Conservation (phyloP, 2,329 filamentous ascomycete species). For the Cercospora sp. region DNA sequence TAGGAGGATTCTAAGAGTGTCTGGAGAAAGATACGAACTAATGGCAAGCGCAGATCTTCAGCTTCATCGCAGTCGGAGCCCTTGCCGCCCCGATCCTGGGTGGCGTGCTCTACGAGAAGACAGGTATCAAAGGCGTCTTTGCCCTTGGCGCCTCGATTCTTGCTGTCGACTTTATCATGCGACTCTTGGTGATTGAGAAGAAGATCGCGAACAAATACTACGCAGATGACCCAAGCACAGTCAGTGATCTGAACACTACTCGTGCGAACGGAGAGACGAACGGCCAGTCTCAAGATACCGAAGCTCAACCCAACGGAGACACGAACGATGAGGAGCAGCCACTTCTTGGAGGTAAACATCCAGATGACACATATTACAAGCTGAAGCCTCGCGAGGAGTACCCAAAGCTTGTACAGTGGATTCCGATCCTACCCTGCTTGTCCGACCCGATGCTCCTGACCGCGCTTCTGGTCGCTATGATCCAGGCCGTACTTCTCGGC, state of each 20-base stretch:
- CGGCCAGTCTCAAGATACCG: slow-evolving; percentile 17
- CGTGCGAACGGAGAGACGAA: slow-evolving; percentile 22
- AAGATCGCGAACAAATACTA: slow-evolving; percentile 55
- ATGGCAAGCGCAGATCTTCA: slow-evolving; percentile 50
- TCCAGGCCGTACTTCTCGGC: slow-evolving; percentile 47
- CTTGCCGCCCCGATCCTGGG: slow-evolving; percentile 60
- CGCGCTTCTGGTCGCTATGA: slow-evolving; percentile 45
- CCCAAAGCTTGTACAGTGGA: slow-evolving; percentile 41
- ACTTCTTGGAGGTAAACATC: slow-evolving; percentile 39
- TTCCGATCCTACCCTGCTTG: slow-evolving; percentile 53
- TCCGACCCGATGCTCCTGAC: slow-evolving; percentile 45
- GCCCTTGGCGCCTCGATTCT: slow-evolving; percentile 57
- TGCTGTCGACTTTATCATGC: slow-evolving; percentile 60
- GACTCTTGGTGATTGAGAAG: slow-evolving; percentile 64
- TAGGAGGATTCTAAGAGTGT: slow-evolving; percentile 31
- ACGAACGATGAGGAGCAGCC: slow-evolving; percentile 41
- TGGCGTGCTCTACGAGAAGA: slow-evolving; percentile 60
- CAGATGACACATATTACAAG: slow-evolving; percentile 46
- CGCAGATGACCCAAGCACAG: slow-evolving; percentile 31
- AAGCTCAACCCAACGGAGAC: slow-evolving; percentile 13
- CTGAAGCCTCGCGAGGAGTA: slow-evolving; percentile 43
- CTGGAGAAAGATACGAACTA: background rate
- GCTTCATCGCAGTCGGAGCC: slow-evolving; percentile 59
- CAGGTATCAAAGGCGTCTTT: slow-evolving; percentile 61
- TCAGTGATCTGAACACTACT: slow-evolving; percentile 25